Evolutionary conservation across 1,284 basidiomycete species (phyloP), one percentile per base, ranked within the genome.

Genomic region (Puccinia triticina): DNA sequence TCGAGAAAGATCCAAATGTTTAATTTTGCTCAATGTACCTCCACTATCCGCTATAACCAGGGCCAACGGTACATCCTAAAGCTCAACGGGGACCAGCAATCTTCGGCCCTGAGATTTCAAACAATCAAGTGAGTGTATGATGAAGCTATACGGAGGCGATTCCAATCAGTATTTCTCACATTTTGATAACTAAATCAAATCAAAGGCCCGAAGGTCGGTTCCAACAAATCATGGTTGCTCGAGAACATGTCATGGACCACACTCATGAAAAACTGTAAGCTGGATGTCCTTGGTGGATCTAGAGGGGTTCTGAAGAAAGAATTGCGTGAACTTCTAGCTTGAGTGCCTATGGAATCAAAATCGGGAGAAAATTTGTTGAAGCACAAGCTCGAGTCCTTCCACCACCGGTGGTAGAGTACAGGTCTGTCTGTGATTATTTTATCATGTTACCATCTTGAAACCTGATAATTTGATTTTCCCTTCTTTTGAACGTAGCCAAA

Each of bases 11-110:
- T n/a, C n/a, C n/a, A n/a, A n/a, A n/a, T n/a, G n/a, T n/a, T n/a
- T n/a, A n/a, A 46, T 43, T 8, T 69, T 21, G 7, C 48, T 29
- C 1, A 55, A 8, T 53, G 8, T 8, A 34, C n/a, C 18, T 73
- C 18, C n/a, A n/a, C n/a, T 55, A 1, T n/a, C 50, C 23, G 32
- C 18, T 50, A 43, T 40, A 40, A 76, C 14, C 23, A 76, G 74
- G 74, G 74, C 18, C 79, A 81, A 66, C 79, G 57, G 23, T 81
- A 81, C 40, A 61, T 73, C 8, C n/a, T 81, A 7, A 81, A 74
- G 32, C 43, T 81, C 0, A 61, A 29, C 40, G 12, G 26, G 21
- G 69, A 74, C 23, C 79, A 81, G 55, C 79, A 81, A 74, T 59
- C 69, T 5, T 8, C 40, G 18, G 79, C 79, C n/a, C 40, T 81